These are phyloP conservation scores for Monosporascus sp. DNA, from an alignment of 2,329 filamentous ascomycete species.

Conservation along the genomic window DNA sequence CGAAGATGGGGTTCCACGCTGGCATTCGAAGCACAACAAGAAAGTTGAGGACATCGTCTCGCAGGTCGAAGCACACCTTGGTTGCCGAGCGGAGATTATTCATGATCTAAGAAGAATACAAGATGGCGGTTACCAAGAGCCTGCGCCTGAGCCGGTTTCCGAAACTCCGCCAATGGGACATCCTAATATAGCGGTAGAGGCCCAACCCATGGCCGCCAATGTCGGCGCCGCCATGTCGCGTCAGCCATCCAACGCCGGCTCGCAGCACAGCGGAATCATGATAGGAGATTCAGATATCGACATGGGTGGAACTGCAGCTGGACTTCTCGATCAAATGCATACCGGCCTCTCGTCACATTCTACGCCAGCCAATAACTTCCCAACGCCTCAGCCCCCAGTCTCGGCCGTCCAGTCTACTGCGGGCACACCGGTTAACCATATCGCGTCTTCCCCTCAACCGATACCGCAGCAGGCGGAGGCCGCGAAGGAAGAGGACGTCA, in stretches of 20 bases:
- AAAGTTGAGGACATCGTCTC: slow-evolving; percentile 68
- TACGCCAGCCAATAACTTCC: slow-evolving; percentile 56
- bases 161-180: slow-evolving; percentile 26
- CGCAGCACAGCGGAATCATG: slow-evolving; percentile 50
- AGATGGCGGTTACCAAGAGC: slow-evolving; percentile 70
- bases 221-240: slow-evolving; percentile 38
- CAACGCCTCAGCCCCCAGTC: slow-evolving; percentile 55
- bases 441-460: slow-evolving; percentile 40
- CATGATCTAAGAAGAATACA: slow-evolving; percentile 66
- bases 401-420: slow-evolving; percentile 52
- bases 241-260: slow-evolving; percentile 49
- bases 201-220: slow-evolving; percentile 13
- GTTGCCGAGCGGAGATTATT: slow-evolving; percentile 59
- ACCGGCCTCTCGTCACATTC: slow-evolving; percentile 54
- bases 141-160: slow-evolving; percentile 34
- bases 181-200: slow-evolving; percentile 10
- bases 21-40: slow-evolving; percentile 40
- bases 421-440: slow-evolving; percentile 49
- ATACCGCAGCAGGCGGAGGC: slow-evolving; percentile 14
- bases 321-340: slow-evolving; percentile 65
- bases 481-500: slow-evolving; percentile 31
- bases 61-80: slow-evolving; percentile 67
- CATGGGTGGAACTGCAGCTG: slow-evolving; percentile 60
- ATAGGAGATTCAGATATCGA: slow-evolving; percentile 58
- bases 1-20: slow-evolving; percentile 40